These are phyloP conservation scores for Diutina rugosa DNA, from an alignment of 1,139 yeast species.

Conservation along the genomic window DNA sequence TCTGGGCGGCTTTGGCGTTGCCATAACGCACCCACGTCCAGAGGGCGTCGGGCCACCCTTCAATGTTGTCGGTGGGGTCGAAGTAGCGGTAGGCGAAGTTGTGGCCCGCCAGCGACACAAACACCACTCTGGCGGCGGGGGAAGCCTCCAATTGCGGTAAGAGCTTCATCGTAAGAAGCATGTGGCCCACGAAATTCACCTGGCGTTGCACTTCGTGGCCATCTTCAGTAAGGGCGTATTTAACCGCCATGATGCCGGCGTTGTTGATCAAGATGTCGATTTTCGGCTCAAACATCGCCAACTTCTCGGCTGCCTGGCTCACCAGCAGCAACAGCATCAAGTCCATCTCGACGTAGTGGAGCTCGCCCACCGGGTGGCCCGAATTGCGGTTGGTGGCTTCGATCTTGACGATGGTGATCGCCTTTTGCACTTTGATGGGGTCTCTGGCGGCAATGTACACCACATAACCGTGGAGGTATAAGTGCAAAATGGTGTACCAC, in stretches of 20 bases:
- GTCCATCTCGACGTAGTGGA: conserved; percentile 19
- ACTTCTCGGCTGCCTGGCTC: conserved; percentile 15
- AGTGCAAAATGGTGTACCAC: conserved; percentile 60
- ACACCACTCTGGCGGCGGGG: conserved; percentile 18
- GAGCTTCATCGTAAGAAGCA: conserved; percentile 19
- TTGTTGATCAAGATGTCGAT: conserved; percentile 25
- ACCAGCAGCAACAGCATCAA: conserved; percentile 21
- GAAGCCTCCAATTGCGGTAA: conserved; percentile 16
- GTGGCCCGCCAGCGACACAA: conserved; percentile 24
- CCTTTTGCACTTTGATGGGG: conserved; percentile 39
- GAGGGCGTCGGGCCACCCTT: conserved; percentile 12
- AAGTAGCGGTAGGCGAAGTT: conserved; percentile 12
- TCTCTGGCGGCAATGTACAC: conserved; percentile 68
- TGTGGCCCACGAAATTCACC: conserved; percentile 24
- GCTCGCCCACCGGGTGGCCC: conserved; percentile 15
- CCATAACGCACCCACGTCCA: conserved; percentile 25
- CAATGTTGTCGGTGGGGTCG: conserved; percentile 10
- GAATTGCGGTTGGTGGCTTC: conserved; percentile 34
- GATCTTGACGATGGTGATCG: conserved; percentile 37
- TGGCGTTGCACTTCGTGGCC: conserved; percentile 30
- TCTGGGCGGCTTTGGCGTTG: conserved; percentile 19
- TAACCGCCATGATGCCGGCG: conserved; percentile 31
- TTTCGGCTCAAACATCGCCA: conserved; percentile 13
- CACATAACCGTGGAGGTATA: conserved; percentile 65
- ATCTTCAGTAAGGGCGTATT: conserved; percentile 22